Conservation (phyloP, 495 filamentous ascomycete genomes). For the Penicillium mononematosum region DNA sequence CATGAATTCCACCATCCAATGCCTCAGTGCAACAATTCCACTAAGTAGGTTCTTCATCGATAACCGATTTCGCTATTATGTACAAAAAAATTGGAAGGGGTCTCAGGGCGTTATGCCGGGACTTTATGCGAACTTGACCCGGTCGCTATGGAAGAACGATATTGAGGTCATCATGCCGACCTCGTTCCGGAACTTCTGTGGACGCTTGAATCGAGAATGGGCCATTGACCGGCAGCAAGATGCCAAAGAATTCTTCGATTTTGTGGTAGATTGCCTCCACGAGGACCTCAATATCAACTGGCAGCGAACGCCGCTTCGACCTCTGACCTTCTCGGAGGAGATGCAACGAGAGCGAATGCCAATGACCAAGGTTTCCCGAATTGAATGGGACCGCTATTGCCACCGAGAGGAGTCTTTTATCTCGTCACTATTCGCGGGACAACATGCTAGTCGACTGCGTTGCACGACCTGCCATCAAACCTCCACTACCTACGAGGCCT, state of each 20-base stretch:
- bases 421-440: constrained; percentile 68
- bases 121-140: constrained; percentile 70
- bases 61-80: constrained; percentile 53
- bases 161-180: constrained; percentile 58
- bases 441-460: constrained; percentile 61
- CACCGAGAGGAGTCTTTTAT: constrained; percentile 67
- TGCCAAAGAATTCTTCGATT: constrained; percentile 75
- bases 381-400: constrained; percentile 69
- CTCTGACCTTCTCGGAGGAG: constrained; percentile 62
- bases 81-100: constrained; percentile 65
- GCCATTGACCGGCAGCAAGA: constrained; percentile 69
- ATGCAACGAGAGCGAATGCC: constrained; percentile 62
- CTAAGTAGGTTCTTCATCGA: constrained; percentile 68
- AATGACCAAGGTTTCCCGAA: constrained; percentile 55
- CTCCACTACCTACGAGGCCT: constrained; percentile 70
- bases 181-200: constrained; percentile 57
- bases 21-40: constrained; percentile 69
- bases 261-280: constrained; percentile 66
- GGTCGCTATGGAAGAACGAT: constrained; percentile 70
- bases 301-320: constrained; percentile 55
- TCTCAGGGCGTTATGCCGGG: constrained; percentile 77
- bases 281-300: constrained; percentile 74
- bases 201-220: constrained; percentile 58
- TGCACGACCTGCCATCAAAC: constrained; percentile 65
- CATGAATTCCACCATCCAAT: constrained; percentile 86